Evolutionary conservation across 805 yeast species (phyloP).

Genomic region (Saccharomycopsis fermentans): DNA sequence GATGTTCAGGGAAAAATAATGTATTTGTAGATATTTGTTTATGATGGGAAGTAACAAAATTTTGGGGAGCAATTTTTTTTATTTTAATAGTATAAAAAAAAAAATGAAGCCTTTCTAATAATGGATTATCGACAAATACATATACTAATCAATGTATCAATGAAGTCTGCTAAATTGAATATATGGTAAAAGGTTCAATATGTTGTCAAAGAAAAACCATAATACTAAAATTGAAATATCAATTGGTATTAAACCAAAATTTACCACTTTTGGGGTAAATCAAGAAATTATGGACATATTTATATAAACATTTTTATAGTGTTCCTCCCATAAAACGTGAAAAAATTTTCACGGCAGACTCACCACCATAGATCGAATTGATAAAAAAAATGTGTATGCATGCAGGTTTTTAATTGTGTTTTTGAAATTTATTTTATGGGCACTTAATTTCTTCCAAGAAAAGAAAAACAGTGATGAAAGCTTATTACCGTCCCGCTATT

Average conservation of each 20-base stretch:
- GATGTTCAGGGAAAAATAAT: neutral
- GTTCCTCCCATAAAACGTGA: neutral
- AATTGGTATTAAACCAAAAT: too few relatives aligned
- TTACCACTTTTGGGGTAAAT: neutral
- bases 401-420: neutral
- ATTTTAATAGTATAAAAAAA: neutral
- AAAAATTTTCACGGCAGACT: neutral
- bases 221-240: too few relatives aligned
- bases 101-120: neutral
- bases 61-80: too few relatives aligned
- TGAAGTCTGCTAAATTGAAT: neutral
- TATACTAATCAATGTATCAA: neutral
- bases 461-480: neutral
- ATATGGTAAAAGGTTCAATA: too few relatives aligned
- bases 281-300: neutral
- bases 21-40: too few relatives aligned
- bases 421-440: too few relatives aligned
- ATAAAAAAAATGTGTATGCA: neutral
- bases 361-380: slow-evolving; percentile 1
- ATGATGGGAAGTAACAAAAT: too few relatives aligned
- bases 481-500: neutral
- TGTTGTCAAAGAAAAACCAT: too few relatives aligned
- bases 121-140: neutral
- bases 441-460: neutral
- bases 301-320: neutral